Conservation (phyloP, 2,329 filamentous ascomycete species). For the Colletotrichum sp. region DNA sequence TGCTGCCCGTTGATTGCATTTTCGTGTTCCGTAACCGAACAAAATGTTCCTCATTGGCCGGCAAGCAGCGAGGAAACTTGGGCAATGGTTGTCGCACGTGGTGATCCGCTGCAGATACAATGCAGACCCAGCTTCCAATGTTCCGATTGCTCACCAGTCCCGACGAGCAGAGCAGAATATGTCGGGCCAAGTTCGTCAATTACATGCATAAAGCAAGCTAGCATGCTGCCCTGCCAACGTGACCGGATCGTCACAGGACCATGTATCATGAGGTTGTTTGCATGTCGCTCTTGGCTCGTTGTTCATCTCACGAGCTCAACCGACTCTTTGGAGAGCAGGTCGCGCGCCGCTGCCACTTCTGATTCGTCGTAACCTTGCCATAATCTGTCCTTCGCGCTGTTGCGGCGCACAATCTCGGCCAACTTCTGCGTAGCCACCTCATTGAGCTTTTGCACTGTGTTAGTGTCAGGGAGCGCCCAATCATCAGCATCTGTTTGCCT, state of each 20-base stretch:
- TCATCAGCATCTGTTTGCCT: constrained; percentile 54
- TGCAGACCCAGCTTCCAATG: not conserved
- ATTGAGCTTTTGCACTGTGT: constrained; percentile 71
- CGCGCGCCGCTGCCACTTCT: constrained; percentile 75
- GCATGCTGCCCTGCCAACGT: not conserved
- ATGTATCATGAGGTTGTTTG: not conserved
- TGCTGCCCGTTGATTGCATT: not conserved
- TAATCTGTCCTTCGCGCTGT: constrained; percentile 62
- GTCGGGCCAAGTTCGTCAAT: not conserved
- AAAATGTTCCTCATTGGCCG: not conserved
- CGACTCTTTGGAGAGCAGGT: constrained; percentile 64
- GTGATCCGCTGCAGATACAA: not conserved
- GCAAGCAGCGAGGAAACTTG: not conserved
- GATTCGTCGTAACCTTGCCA: constrained; percentile 77
- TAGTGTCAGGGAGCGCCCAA: constrained; percentile 58
- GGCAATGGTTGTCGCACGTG: not conserved
- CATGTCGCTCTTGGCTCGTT: not conserved
- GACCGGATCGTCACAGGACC: not conserved
- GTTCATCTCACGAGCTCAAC: constrained; percentile 46
- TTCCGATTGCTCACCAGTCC: not conserved
- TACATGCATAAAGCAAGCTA: not conserved
- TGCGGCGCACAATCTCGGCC: constrained; percentile 74
- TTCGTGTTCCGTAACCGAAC: not conserved
- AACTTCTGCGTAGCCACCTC: constrained; percentile 77
- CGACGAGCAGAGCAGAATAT: not conserved